These are phyloP conservation scores for Ascochyta rabiei DNA, from an alignment of 2,329 filamentous ascomycete species.

Conservation along the genomic window DNA sequence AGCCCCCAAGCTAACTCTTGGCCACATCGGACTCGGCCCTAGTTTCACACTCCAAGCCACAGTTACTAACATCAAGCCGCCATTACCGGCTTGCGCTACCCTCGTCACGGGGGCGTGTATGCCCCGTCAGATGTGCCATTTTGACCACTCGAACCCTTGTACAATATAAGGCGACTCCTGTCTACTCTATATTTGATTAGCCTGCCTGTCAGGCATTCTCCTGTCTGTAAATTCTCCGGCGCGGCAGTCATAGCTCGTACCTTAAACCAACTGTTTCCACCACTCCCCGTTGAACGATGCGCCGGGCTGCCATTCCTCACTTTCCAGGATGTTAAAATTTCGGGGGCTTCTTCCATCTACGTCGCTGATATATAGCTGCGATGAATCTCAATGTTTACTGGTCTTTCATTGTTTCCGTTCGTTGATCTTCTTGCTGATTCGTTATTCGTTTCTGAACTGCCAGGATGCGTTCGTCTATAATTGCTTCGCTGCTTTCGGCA, in stretches of 20 bases:
- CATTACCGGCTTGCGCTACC: not conserved
- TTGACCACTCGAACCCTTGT: not conserved
- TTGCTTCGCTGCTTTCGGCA: slow-evolving; percentile 27
- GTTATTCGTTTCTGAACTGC: slow-evolving; percentile 7
- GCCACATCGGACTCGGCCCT: not conserved
- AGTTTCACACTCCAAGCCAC: slow-evolving; percentile 1
- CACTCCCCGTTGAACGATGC: not conserved
- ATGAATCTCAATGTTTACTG: not conserved
- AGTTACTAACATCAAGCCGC: not conserved
- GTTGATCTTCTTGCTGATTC: not conserved
- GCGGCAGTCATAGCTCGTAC: not conserved
- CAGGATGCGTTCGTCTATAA: slow-evolving; percentile 29
- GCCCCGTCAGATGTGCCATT: not conserved
- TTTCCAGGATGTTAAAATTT: not conserved
- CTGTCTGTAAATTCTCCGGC: slow-evolving; percentile 1
- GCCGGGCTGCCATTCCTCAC: not conserved
- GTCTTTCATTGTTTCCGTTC: not conserved
- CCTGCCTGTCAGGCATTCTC: not conserved
- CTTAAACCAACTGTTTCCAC: slow-evolving; percentile 5
- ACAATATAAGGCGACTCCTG: not conserved
- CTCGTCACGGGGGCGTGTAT: not conserved
- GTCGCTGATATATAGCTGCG: slow-evolving; percentile 2
- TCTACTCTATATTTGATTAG: not conserved
- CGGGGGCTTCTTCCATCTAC: not conserved
- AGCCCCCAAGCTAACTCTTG: not conserved